phyloP scores from a whole-genome alignment of 306 rosid species.

The Cucumis cinereus region DNA sequence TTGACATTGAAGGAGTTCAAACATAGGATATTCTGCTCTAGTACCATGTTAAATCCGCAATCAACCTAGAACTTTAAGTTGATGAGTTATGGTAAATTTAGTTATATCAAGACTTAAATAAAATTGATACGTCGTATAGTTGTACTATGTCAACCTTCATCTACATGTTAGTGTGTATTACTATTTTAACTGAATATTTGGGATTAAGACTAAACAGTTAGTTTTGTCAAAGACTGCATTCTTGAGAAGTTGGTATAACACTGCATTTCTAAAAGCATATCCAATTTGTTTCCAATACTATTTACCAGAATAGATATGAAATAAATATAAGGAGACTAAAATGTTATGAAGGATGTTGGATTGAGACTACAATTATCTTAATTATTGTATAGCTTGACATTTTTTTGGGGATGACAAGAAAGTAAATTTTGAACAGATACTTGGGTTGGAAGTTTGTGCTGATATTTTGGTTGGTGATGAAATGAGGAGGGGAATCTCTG shows the following conservation, averaged over 20 bases:
- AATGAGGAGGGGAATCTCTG: slow-evolving; percentile 78
- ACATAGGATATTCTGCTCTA: too few relatives aligned
- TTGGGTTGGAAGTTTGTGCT: slow-evolving; percentile 78
- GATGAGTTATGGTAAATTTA: too few relatives aligned
- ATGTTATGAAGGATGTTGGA: neutral
- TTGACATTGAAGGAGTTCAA: too few relatives aligned
- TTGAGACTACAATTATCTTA: neutral
- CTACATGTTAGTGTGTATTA: neutral
- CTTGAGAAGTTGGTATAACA: slow-evolving; percentile 17
- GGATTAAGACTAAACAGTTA: neutral
- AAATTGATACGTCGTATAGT: neutral
- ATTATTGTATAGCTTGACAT: neutral
- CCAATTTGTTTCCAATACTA: neutral
- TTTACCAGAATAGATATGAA: neutral
- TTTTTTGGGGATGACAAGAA: neutral
- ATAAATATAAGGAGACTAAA: neutral
- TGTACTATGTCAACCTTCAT: neutral
- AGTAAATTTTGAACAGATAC: slow-evolving; percentile 26
- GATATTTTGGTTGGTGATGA: slow-evolving; percentile 69
- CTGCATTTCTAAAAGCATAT: neutral
- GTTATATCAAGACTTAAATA: too few relatives aligned
- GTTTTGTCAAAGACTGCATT: slow-evolving; percentile 43
- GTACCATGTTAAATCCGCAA: too few relatives aligned
- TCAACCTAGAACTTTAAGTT: too few relatives aligned
- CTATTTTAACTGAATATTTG: neutral